Evolutionary conservation across 768 basidiomycete genomes (phyloP), one percentile per base, ranked within the genome.

Genomic region (Mycena galopus): DNA sequence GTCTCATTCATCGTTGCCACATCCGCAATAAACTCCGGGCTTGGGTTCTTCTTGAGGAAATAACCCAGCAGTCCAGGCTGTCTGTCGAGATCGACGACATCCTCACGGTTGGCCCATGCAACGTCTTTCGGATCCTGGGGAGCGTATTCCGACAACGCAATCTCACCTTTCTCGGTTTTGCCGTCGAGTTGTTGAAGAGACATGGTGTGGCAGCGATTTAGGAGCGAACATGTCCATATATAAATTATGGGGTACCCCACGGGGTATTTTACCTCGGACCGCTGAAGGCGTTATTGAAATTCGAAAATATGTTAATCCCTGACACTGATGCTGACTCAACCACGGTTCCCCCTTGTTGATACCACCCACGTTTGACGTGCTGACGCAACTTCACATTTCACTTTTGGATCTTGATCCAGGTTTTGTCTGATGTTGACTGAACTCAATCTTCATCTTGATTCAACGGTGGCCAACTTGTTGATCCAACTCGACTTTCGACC

Each of bases 41-140:
- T 69, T 0, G 77, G 71, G 55, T 78, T 75, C 47, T 73, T 76
- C 69, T 78, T 78, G 30, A 76, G 75, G 21, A 78, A 71, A 30
- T 68, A 67, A n/a, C 71, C 69, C 25, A 73, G 35, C 4, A 78
- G 10, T 23, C 77, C 72, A 10, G 57, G 23, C 21, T 33, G 19
- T 17, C 51, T 37, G 25, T 65, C 66, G 7, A 71, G 8, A 27
- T 75, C 73, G 37, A 32, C 57, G 10, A 69, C 14, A 25, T 69
- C 71, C 5, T 50, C 50, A 30, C 63, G 72, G 47, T 65, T 61
- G 4, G 60, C 71, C 65, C 65, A 72, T 0, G 62, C 60, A 53
- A 72, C 61, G 19, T 72, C 71, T 32, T 67, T 65, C 30, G 67
- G 33, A 25, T 27, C 32, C 16, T 73, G 59, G 12, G 53, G 11